These are phyloP conservation scores for Trichoderma afroharzianum DNA, from an alignment of 2,329 filamentous ascomycete species.

Conservation along the genomic window DNA sequence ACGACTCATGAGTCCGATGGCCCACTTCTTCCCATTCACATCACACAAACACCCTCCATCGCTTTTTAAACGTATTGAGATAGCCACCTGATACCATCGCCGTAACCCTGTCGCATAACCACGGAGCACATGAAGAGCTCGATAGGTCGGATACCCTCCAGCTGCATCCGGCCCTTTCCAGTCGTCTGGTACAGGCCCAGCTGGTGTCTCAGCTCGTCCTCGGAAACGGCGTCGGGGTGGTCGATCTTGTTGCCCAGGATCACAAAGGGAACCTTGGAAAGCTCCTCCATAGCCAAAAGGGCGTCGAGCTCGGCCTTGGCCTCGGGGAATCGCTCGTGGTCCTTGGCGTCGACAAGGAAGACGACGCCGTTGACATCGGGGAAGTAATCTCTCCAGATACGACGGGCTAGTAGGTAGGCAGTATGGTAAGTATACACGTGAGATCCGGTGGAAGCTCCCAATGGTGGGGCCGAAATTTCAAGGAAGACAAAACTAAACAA, in stretches of 20 bases:
- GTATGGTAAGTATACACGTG: not conserved
- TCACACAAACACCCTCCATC: not conserved
- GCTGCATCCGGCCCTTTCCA: constrained; percentile 88
- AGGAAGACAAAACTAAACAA: not conserved
- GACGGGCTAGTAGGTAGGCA: constrained; percentile 59
- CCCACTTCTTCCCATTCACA: not conserved
- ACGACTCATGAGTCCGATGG: not conserved
- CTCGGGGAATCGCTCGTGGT: constrained; percentile 90
- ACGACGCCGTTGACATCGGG: constrained; percentile 95
- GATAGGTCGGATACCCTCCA: constrained; percentile 89
- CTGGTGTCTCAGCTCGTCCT: constrained; percentile 90
- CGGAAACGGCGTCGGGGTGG: constrained; percentile 89
- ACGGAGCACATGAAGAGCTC: constrained; percentile 99
- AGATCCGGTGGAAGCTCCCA: not conserved
- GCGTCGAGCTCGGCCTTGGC: constrained; percentile 96
- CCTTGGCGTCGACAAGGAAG: constrained; percentile 96
- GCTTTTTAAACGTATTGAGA: constrained; percentile 76
- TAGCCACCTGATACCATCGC: constrained; percentile 87
- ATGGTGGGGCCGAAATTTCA: constrained; percentile 1
- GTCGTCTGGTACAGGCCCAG: constrained; percentile 94
- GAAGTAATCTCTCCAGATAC: constrained; percentile 96
- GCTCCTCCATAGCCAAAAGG: constrained; percentile 93
- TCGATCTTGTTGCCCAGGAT: constrained; percentile 99
- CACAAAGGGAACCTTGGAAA: constrained; percentile 91
- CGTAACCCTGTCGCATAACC: constrained; percentile 95